Conservation (phyloP, 2,329 filamentous ascomycete genomes). For the Torrubiella hemipterigena region DNA sequence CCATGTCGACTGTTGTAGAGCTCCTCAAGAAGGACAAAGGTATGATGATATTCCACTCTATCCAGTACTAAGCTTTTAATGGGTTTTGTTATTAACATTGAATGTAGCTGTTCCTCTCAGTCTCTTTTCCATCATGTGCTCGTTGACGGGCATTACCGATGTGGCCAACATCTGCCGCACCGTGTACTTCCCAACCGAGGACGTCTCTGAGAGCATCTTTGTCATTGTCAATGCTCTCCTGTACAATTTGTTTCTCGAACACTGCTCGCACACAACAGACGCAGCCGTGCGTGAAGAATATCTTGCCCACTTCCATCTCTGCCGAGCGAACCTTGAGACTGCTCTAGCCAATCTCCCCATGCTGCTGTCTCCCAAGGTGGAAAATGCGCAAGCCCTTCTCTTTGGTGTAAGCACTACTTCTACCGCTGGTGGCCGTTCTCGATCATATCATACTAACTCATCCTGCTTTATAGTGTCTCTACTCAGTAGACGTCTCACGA, state of each 20-base stretch:
- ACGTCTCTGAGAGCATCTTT: constrained; percentile 36
- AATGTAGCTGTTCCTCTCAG: constrained; percentile 30
- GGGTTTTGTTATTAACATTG: no score
- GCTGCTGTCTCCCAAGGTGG: constrained; percentile 39
- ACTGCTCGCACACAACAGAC: constrained; percentile 23
- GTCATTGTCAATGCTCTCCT: constrained; percentile 37
- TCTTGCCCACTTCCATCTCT: constrained; percentile 24
- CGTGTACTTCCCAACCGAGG: constrained; percentile 40
- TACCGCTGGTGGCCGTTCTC: background rate
- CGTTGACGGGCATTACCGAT: constrained; percentile 34
- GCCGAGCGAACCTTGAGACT: constrained; percentile 37
- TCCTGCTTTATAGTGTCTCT: constrained; percentile 32
- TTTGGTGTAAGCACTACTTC: constrained; percentile 33
- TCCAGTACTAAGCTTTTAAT: constrained; percentile 4
- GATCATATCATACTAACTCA: constrained; percentile 4
- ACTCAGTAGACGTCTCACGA: constrained; percentile 49
- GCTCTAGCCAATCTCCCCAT: constrained; percentile 39
- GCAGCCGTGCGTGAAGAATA: constrained; percentile 21
- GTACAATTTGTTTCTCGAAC: constrained; percentile 37
- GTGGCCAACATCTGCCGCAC: constrained; percentile 36
- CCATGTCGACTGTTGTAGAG: constrained; percentile 35
- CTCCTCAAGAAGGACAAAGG: constrained; percentile 36
- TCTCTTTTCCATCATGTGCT: constrained; percentile 37
- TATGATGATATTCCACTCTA: constrained; percentile 10
- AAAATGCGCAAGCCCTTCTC: constrained; percentile 46